phyloP scores from a whole-genome alignment of 1,284 basidiomycete genomes.

The Hypsizygus ulmarius region DNA sequence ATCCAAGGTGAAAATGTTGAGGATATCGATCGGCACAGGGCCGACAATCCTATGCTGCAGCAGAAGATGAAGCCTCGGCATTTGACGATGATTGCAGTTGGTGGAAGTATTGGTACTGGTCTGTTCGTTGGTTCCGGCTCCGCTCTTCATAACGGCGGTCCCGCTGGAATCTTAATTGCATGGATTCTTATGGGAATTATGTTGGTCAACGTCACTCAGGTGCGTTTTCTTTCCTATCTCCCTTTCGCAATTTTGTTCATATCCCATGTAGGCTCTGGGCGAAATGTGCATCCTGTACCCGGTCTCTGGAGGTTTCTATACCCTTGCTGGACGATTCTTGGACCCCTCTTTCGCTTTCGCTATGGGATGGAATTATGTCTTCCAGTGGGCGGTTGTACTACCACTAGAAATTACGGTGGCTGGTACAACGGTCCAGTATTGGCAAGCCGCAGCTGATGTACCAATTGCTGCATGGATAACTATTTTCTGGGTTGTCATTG shows the following conservation, averaged over 20 bases:
- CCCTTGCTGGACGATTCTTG: slow-evolving; percentile 42
- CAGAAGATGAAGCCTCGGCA: slow-evolving; percentile 47
- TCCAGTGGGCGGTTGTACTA: slow-evolving; percentile 43
- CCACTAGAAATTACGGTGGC: slow-evolving; percentile 45
- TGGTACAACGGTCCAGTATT: slow-evolving; percentile 43
- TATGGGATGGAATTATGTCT: slow-evolving; percentile 50
- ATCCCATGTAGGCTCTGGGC: slow-evolving; percentile 34
- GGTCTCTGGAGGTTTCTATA: slow-evolving; percentile 52
- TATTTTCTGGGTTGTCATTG: slow-evolving; percentile 44
- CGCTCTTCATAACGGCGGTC: slow-evolving; percentile 38
- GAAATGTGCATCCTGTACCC: slow-evolving; percentile 56
- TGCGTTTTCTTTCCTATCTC: slow-evolving; percentile 13
- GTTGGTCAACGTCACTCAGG: slow-evolving; percentile 47
- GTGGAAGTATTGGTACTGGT: slow-evolving; percentile 52
- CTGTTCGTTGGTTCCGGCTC: slow-evolving; percentile 52
- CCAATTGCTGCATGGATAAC: slow-evolving; percentile 47
- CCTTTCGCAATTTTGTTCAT: neutral
- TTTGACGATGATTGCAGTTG: slow-evolving; percentile 45
- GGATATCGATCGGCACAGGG: slow-evolving; percentile 34
- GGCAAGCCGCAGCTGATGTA: slow-evolving; percentile 32
- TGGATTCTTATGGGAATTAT: slow-evolving; percentile 45
- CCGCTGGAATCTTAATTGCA: slow-evolving; percentile 41
- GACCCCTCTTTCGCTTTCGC: slow-evolving; percentile 55
- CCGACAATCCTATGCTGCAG: slow-evolving; percentile 44
- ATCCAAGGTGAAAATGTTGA: slow-evolving; percentile 34